These are phyloP conservation scores for Cordyceps cateniannulata DNA, from an alignment of 2,329 filamentous ascomycete genomes.

Conservation along the genomic window DNA sequence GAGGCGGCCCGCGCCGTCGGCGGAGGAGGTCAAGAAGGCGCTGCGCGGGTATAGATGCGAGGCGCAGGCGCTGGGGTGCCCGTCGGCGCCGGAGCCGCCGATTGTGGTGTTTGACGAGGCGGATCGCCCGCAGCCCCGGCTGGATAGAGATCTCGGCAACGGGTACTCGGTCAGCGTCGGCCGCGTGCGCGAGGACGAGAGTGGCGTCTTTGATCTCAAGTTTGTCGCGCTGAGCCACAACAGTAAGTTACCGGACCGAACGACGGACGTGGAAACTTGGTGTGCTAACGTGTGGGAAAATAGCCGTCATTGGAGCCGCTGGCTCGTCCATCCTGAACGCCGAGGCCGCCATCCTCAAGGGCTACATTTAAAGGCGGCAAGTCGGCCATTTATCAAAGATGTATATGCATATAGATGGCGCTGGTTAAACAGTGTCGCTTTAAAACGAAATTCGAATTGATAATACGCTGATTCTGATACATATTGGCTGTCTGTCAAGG, in stretches of 20 bases:
- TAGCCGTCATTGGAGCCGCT: constrained; percentile 88
- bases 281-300: neutral
- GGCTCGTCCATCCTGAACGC: constrained; percentile 93
- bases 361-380: constrained; percentile 54
- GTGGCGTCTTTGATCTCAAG: constrained; percentile 87
- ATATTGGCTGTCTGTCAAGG: neutral
- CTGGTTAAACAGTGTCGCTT: neutral
- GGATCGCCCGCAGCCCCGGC: constrained; percentile 82
- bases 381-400: neutral
- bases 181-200: constrained; percentile 76
- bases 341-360: constrained; percentile 86
- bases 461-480: neutral
- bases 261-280: neutral
- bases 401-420: neutral
- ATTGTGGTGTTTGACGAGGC: constrained; percentile 87
- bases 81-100: constrained; percentile 72
- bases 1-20: constrained; percentile 64
- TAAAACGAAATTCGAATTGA: neutral
- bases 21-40: constrained; percentile 70
- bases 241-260: constrained; percentile 36
- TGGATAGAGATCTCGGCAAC: constrained; percentile 77
- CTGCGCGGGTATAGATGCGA: constrained; percentile 77
- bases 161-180: constrained; percentile 92
- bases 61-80: constrained; percentile 75
- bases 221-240: constrained; percentile 89